A percentile compares a stretch with the other conserved stretches of the same genome.
Conservation (phyloP, 2,329 filamentous ascomycete genomes). For the Conoideocrella luteorostrata region DNA sequence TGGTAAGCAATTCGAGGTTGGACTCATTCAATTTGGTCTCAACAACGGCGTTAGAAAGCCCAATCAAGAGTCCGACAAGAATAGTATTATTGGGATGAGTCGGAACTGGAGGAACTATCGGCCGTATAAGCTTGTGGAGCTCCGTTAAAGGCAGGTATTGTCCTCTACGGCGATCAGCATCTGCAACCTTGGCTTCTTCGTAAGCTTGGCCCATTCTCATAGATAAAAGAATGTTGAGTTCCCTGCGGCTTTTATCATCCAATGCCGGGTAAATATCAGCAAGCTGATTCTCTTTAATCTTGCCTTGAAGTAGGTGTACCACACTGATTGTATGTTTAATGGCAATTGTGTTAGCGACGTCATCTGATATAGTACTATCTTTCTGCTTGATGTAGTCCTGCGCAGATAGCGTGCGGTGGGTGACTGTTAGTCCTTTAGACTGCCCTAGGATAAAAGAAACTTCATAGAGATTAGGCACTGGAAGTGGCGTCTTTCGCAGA, state of each 20-base stretch:
- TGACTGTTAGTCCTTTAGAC: background rate
- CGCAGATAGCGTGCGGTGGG: background rate
- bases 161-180: background rate
- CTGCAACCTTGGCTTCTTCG: background rate
- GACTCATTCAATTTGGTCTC: too few relatives aligned
- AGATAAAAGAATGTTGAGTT: background rate
- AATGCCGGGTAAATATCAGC: background rate
- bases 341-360: background rate
- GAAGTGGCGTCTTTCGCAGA: background rate
- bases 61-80: background rate
- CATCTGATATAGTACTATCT: background rate
- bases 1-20: too few relatives aligned
- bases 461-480: background rate
- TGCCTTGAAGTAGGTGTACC: background rate
- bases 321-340: background rate
- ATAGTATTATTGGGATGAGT: background rate
- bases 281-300: background rate
- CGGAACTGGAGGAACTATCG: background rate
- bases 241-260: background rate
- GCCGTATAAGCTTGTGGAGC: background rate
- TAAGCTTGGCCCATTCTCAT: background rate
- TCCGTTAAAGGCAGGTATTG: background rate
- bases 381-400: background rate
- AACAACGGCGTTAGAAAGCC: background rate
- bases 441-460: background rate